These are phyloP conservation scores for Sugiyamaella xylanicola DNA, from an alignment of 1,139 yeast genomes.

Conservation along the genomic window DNA sequence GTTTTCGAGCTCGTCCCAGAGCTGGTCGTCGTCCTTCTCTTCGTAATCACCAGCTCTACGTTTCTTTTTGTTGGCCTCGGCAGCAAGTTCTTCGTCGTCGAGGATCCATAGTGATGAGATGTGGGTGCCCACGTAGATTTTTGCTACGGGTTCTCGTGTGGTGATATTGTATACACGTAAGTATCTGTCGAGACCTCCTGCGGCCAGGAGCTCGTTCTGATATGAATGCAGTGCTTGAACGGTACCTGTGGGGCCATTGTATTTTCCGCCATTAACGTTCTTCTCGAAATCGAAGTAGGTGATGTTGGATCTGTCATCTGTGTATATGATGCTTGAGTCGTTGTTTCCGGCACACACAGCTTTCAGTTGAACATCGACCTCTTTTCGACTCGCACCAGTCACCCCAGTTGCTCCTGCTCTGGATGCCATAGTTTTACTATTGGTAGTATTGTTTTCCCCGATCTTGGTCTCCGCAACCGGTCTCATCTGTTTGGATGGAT, in stretches of 20 bases:
- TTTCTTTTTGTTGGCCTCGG: conserved; percentile 28
- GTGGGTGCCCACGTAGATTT: conserved; percentile 76
- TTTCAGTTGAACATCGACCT: conserved; percentile 25
- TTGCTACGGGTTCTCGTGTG: conserved; percentile 62
- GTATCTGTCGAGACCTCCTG: conserved; percentile 88
- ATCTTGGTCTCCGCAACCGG: conserved; percentile 34
- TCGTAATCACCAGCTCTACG: conserved; percentile 21
- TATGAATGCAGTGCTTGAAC: conserved; percentile 32
- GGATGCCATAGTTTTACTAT: conserved; percentile 1
- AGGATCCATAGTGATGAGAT: conserved; percentile 59
- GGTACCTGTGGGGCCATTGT: conserved; percentile 38
- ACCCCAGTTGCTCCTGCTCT: conserved; percentile 22
- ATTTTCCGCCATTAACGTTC: conserved; percentile 30
- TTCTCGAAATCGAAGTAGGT: conserved; percentile 27
- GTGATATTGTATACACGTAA: conserved; percentile 69
- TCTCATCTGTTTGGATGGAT: conserved; percentile 37
- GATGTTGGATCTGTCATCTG: conserved; percentile 34
- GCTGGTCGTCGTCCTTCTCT: conserved; percentile 36
- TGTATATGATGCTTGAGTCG: conserved; percentile 29
- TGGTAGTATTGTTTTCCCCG: conserved; percentile 6
- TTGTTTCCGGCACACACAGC: conserved; percentile 26
- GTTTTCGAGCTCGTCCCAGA: conserved; percentile 39
- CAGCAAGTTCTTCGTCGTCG: conserved; percentile 28
- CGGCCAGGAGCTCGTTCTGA: conserved; percentile 42
- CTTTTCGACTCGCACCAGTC: conserved; percentile 15